A percentile compares a stretch with the other conserved stretches of the same genome.
Conservation (phyloP, 2,329 filamentous ascomycete species). For the Talaromyces sp. region DNA sequence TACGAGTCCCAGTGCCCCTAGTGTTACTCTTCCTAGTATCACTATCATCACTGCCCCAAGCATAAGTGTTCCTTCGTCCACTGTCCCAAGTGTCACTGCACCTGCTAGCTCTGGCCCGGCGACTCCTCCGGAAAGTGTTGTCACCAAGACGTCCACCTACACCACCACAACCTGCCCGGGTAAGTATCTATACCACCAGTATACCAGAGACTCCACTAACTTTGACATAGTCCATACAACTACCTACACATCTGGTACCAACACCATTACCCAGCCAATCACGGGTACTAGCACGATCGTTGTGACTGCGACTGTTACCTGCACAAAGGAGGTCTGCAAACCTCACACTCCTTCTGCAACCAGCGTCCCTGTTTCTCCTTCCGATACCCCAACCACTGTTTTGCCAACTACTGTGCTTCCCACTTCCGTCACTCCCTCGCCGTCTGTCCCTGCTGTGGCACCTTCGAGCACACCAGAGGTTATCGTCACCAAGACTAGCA, state of each 20-base stretch:
- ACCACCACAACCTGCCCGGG: constrained; percentile 12
- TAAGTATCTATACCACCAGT: neutral
- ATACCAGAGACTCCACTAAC: neutral
- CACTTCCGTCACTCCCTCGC: neutral
- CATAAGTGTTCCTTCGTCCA: neutral
- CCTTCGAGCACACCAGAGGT: neutral
- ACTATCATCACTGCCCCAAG: neutral
- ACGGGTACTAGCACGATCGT: constrained; percentile 8
- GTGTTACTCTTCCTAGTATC: neutral
- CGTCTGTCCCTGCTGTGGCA: neutral
- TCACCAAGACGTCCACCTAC: constrained; percentile 12
- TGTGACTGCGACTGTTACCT: constrained; percentile 12
- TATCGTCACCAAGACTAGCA: constrained; percentile 3
- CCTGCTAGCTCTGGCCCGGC: neutral
- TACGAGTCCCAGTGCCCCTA: neutral
- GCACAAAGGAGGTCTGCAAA: constrained; percentile 12
- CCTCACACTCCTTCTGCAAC: constrained; percentile 4
- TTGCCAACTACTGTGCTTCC: neutral
- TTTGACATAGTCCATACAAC: neutral
- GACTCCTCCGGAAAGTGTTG: constrained; percentile 1
- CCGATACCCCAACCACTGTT: neutral
- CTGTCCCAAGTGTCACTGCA: neutral
- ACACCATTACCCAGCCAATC: constrained; percentile 6
- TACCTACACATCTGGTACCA: constrained; percentile 8
- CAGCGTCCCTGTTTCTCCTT: neutral